Percentiles rank a stretch among this genome's conserved stretches.
These are phyloP conservation scores for Dispira parvispora DNA, from an alignment of 192 early-diverging fungal genomes.

Conservation along the genomic window DNA sequence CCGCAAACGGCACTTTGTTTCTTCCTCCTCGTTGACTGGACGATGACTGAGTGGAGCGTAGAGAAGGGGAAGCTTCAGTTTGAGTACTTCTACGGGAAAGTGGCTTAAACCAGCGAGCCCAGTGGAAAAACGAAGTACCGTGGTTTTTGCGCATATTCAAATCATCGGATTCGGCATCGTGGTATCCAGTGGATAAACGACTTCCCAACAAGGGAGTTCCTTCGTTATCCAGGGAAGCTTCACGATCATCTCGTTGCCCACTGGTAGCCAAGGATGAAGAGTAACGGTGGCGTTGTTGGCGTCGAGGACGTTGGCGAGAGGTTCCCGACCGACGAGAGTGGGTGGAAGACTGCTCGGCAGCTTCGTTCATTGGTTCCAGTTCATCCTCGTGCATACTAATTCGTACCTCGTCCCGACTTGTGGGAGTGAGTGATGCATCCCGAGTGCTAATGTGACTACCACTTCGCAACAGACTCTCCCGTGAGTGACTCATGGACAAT, in stretches of 20 bases:
- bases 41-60: constrained; percentile 9
- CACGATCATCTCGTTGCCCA: neutral
- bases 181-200: no score
- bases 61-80: neutral
- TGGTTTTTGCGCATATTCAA: neutral
- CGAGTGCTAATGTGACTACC: neutral
- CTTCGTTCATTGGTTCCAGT: neutral
- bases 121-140: neutral
- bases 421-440: neutral
- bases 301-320: neutral
- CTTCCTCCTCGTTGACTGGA: neutral
- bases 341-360: no score
- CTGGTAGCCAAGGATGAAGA: neutral
- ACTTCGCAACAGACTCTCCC: neutral
- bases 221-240: neutral
- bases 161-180: neutral
- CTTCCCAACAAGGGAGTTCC: neutral
- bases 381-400: neutral
- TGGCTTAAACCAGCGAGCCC: constrained; percentile 3
- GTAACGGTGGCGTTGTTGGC: neutral
- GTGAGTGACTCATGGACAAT: neutral
- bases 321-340: neutral
- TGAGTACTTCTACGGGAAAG: neutral
- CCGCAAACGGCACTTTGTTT: neutral
- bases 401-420: neutral